These are phyloP conservation scores for Yarrowia porcina DNA, from an alignment of 805 yeast species.

Conservation along the genomic window DNA sequence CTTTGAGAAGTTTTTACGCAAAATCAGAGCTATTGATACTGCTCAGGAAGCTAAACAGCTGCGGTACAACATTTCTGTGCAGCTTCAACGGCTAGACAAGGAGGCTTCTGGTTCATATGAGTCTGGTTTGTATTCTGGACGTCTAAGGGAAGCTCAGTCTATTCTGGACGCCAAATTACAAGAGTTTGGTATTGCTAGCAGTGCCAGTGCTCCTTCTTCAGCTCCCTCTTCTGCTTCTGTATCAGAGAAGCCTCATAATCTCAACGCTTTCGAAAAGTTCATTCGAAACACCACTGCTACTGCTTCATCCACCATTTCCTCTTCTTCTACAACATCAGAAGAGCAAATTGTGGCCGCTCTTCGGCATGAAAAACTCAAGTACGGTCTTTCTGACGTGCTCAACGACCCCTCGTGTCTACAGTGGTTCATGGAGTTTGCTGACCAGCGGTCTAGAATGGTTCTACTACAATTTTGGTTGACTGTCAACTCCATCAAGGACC, in stretches of 20 bases:
- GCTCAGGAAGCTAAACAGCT: constrained; percentile 48
- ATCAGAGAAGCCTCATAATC: constrained; percentile 2
- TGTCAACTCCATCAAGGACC: constrained; percentile 67
- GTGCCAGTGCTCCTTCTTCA: not conserved
- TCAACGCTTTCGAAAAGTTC: constrained; percentile 11
- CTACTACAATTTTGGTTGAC: constrained; percentile 63
- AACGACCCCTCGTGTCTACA: constrained; percentile 48
- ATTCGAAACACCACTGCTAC: constrained; percentile 32
- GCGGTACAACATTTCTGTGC: constrained; percentile 48
- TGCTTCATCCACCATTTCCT: not conserved
- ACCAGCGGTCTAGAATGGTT: constrained; percentile 44
- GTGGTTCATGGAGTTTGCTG: constrained; percentile 56
- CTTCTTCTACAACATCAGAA: constrained; percentile 41
- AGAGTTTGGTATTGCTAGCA: not conserved
- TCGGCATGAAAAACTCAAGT: constrained; percentile 5
- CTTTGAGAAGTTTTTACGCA: constrained; percentile 44
- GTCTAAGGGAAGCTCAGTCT: constrained; percentile 3
- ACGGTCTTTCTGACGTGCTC: constrained; percentile 37
- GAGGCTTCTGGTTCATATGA: constrained; percentile 31
- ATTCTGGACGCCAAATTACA: not conserved
- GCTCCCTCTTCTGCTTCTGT: not conserved
- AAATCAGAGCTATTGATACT: constrained; percentile 39
- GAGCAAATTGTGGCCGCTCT: constrained; percentile 12
- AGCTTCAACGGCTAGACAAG: constrained; percentile 44
- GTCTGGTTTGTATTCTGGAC: not conserved